These are phyloP conservation scores for Allomyces macrogynus DNA, from an alignment of 192 early-diverging fungal genomes.

Conservation along the genomic window DNA sequence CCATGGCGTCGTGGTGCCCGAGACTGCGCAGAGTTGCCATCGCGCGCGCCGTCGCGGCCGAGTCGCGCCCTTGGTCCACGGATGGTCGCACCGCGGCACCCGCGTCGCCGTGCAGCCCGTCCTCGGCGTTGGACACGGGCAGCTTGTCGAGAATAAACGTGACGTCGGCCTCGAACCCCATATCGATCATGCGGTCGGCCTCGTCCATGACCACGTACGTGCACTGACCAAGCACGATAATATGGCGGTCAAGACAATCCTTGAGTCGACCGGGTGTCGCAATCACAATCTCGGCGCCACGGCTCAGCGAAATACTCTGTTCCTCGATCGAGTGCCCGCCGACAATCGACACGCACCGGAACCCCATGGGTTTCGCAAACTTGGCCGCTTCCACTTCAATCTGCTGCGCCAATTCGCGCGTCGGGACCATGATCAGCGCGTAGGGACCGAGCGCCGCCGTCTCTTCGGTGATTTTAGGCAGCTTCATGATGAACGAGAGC, in stretches of 20 bases:
- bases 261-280: constrained; percentile 91
- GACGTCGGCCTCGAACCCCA: constrained; percentile 89
- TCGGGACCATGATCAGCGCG: constrained; percentile 84
- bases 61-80: background rate
- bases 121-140: constrained; percentile 76
- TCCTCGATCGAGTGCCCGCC: constrained; percentile 74
- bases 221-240: constrained; percentile 81
- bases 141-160: constrained; percentile 87
- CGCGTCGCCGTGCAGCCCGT: constrained; percentile 44
- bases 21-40: background rate
- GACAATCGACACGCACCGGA: constrained; percentile 62
- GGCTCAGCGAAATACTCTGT: constrained; percentile 70
- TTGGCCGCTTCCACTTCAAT: constrained; percentile 86
- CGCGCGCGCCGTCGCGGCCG: background rate
- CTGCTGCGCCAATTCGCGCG: constrained; percentile 91
- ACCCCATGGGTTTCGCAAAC: constrained; percentile 68
- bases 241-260: constrained; percentile 74
- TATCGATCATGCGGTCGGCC: constrained; percentile 87
- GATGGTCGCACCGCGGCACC: background rate
- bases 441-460: constrained; percentile 76
- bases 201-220: constrained; percentile 98
- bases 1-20: background rate
- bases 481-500: constrained; percentile 65
- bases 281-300: constrained; percentile 90
- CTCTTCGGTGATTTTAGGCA: constrained; percentile 53